These are phyloP conservation scores for Hygrophoropsis aurantiaca DNA, from an alignment of 768 basidiomycete species.

Conservation along the genomic window DNA sequence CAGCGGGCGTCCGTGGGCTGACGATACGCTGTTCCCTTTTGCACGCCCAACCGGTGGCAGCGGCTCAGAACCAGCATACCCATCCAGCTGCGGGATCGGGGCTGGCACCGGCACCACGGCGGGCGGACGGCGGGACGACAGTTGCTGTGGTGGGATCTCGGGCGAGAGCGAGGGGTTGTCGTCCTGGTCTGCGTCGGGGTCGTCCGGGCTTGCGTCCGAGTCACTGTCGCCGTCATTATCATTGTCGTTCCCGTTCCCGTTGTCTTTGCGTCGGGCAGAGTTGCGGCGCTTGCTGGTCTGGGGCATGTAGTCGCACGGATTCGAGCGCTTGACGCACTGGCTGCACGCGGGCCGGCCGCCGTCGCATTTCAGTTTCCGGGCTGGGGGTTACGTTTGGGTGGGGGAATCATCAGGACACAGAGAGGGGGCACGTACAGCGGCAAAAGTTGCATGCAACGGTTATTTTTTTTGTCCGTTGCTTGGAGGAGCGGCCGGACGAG, in stretches of 20 bases:
- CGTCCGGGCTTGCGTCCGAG: constrained; percentile 66
- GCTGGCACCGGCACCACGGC: constrained; percentile 31
- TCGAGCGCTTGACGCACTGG: constrained; percentile 77
- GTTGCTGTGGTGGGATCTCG: constrained; percentile 41
- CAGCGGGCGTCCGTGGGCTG: constrained; percentile 38
- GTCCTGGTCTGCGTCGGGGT: constrained; percentile 41
- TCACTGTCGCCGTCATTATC: constrained; percentile 57
- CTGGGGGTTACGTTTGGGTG: constrained; percentile 39
- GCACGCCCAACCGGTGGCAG: too few relatives aligned
- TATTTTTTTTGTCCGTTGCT: constrained; percentile 80
- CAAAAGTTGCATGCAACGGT: constrained; percentile 91
- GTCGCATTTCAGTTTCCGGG: constrained; percentile 87
- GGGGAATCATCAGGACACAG: constrained; percentile 11
- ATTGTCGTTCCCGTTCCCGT: too few relatives aligned
- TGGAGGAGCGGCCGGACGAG: constrained; percentile 47
- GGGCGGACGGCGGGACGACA: constrained; percentile 48
- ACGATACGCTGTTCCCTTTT: too few relatives aligned
- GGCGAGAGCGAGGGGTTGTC: constrained; percentile 57
- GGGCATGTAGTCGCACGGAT: constrained; percentile 79
- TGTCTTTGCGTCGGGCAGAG: constrained; percentile 59
- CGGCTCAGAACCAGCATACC: too few relatives aligned
- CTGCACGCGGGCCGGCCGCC: constrained; percentile 81
- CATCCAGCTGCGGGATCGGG: constrained; percentile 36
- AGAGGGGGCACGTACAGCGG: constrained; percentile 60
- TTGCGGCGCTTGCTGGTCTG: constrained; percentile 71